A percentile compares a stretch with the other conserved stretches of the same genome.
Conservation (phyloP, 1,284 basidiomycete genomes). For the Trametes versicolor region DNA sequence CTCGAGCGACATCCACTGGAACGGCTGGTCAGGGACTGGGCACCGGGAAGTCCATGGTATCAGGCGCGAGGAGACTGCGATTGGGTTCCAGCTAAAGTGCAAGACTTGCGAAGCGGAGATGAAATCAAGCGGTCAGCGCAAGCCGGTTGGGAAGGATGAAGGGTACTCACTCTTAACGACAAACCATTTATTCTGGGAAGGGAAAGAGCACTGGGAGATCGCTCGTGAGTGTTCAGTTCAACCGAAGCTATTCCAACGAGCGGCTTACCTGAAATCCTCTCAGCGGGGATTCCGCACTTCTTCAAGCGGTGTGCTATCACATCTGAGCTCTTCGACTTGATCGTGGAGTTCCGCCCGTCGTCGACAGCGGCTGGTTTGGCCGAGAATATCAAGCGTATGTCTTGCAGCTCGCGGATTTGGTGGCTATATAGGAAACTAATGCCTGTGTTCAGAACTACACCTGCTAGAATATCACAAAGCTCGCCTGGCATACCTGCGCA, state of each 20-base stretch:
- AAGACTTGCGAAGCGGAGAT: no score
- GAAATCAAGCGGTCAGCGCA: no score
- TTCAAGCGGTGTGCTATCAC: conserved; percentile 11
- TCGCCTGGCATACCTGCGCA: background rate
- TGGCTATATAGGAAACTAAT: no score
- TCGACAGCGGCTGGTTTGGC: conserved; percentile 8
- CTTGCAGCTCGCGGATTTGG: no score
- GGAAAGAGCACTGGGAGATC: conserved; percentile 19
- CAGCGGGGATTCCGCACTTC: conserved; percentile 13
- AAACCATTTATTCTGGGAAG: conserved; percentile 27
- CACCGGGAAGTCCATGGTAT: conserved; percentile 32
- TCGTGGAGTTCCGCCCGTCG: conserved; percentile 11
- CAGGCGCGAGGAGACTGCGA: conserved; percentile 25
- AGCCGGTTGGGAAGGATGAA: conserved; percentile 10
- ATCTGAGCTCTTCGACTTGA: background rate
- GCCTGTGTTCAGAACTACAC: conserved; percentile 15
- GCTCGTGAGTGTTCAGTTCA: no score
- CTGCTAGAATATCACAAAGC: conserved; percentile 10
- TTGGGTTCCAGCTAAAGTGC: conserved; percentile 35
- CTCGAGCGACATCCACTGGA: conserved; percentile 14
- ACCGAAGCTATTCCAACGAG: no score
- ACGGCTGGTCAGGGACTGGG: conserved; percentile 29
- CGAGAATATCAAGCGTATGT: conserved; percentile 4
- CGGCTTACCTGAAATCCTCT: no score
- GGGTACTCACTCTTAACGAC: conserved; percentile 30